Conservation (phyloP, 148 eudicot species). For the Dysphania ambrosioides region DNA sequence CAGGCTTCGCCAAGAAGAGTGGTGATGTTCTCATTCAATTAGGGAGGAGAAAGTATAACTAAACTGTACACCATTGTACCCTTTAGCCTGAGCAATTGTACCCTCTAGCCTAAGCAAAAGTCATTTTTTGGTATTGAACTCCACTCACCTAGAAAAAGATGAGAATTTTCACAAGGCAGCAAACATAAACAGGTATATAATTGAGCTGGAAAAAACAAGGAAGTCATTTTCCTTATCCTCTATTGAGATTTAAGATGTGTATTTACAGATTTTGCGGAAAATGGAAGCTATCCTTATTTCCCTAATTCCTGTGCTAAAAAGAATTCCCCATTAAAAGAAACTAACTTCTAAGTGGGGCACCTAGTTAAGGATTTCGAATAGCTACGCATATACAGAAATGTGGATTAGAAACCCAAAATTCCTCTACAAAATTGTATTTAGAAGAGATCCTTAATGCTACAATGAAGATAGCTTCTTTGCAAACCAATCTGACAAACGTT, state of each 20-base stretch:
- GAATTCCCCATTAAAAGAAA: slow-evolving; percentile 21
- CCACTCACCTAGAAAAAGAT: too few relatives aligned
- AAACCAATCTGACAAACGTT: slow-evolving; percentile 77
- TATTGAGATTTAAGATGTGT: slow-evolving; percentile 1
- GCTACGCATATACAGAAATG: slow-evolving; percentile 29
- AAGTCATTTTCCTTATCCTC: slow-evolving; percentile 1
- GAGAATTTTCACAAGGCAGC: too few relatives aligned
- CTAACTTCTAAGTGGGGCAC: background rate
- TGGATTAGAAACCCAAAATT: slow-evolving; percentile 16
- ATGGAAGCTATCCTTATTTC: slow-evolving; percentile 11
- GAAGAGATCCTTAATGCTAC: slow-evolving; percentile 35
- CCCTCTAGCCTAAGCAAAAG: too few relatives aligned
- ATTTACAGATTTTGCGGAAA: slow-evolving; percentile 25
- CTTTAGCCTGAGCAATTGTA: too few relatives aligned
- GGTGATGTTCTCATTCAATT: too few relatives aligned
- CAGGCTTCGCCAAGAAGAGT: too few relatives aligned
- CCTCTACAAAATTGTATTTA: slow-evolving; percentile 61
- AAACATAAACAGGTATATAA: background rate
- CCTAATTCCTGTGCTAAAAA: slow-evolving; percentile 20
- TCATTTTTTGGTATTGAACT: too few relatives aligned
- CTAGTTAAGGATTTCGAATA: slow-evolving; percentile 12
- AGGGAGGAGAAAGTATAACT: too few relatives aligned
- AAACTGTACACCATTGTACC: too few relatives aligned
- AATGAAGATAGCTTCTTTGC: slow-evolving; percentile 45
- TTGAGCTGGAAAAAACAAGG: background rate